Conservation (phyloP, 495 filamentous ascomycete genomes). For the Rhizodiscina lignyota region DNA sequence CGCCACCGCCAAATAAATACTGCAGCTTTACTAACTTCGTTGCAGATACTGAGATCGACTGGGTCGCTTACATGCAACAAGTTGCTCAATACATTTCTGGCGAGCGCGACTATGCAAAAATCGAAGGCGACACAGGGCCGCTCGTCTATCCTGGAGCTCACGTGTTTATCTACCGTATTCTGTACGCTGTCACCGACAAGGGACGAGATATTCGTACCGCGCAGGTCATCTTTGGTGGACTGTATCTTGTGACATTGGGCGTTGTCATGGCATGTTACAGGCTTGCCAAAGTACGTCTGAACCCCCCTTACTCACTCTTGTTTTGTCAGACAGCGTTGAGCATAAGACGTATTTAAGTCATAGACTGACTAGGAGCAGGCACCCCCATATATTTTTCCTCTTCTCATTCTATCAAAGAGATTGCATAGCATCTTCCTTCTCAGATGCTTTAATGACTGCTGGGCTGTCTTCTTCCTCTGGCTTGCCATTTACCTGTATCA, state of each 20-base stretch:
- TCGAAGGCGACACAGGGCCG: conserved; percentile 80
- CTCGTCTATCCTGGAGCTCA: conserved; percentile 89
- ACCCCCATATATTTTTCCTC: conserved; percentile 74
- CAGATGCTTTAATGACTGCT: conserved; percentile 88
- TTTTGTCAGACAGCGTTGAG: no score
- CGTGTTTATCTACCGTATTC: conserved; percentile 71
- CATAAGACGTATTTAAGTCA: neutral
- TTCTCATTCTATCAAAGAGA: conserved; percentile 79
- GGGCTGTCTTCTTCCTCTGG: conserved; percentile 69
- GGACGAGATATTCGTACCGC: conserved; percentile 64
- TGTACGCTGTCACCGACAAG: conserved; percentile 61
- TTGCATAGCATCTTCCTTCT: conserved; percentile 87
- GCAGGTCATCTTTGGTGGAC: conserved; percentile 58
- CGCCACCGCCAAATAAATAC: neutral
- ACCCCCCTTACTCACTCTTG: neutral
- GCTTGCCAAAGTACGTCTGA: conserved; percentile 37
- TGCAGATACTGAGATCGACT: conserved; percentile 95
- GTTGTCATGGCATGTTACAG: conserved; percentile 74
- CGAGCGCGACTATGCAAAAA: conserved; percentile 72
- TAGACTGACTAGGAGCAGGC: conserved; percentile 29
- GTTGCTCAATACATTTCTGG: conserved; percentile 60
- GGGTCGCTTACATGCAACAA: conserved; percentile 94
- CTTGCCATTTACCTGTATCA: conserved; percentile 63
- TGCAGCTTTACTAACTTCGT: conserved; percentile 2
- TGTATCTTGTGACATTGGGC: conserved; percentile 61